Conservation (phyloP, 495 filamentous ascomycete genomes). For the Friedmanniomyces simplex region DNA sequence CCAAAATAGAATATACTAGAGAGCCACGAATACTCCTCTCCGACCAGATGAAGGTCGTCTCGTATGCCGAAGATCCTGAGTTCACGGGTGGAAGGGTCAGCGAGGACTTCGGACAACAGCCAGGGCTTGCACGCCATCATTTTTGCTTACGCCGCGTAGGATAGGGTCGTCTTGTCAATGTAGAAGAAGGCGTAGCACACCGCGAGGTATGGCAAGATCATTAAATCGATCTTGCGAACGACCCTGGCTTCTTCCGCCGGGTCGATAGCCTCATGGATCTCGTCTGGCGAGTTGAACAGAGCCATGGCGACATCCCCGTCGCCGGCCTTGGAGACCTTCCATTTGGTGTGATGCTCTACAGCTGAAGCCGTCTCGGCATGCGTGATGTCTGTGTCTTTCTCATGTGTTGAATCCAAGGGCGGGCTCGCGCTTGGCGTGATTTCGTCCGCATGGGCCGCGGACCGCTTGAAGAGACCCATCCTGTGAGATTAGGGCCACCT, state of each 20-base stretch:
- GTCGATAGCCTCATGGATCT: slow-evolving; percentile 36
- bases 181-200: slow-evolving; percentile 50
- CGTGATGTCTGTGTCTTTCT: slow-evolving; percentile 2
- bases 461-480: slow-evolving; percentile 7
- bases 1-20: slow-evolving; percentile 55
- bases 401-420: not conserved
- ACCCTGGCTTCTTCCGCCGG: slow-evolving; percentile 40
- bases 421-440: not conserved
- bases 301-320: slow-evolving; percentile 21
- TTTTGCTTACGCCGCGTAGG: slow-evolving; percentile 22
- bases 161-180: slow-evolving; percentile 41
- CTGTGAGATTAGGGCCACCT: not conserved
- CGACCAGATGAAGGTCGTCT: slow-evolving; percentile 38
- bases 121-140: too few species aligned
- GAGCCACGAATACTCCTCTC: slow-evolving; percentile 48
- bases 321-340: slow-evolving; percentile 17
- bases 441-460: not conserved
- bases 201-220: slow-evolving; percentile 34
- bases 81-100: too few species aligned
- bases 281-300: slow-evolving; percentile 17
- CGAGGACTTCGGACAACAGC: too few species aligned
- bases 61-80: slow-evolving; percentile 43
- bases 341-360: slow-evolving; percentile 1
- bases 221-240: slow-evolving; percentile 46
- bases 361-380: slow-evolving; percentile 9